phyloP scores from a whole-genome alignment of 2,329 filamentous ascomycete genomes.

The Apiospora pterosperma region DNA sequence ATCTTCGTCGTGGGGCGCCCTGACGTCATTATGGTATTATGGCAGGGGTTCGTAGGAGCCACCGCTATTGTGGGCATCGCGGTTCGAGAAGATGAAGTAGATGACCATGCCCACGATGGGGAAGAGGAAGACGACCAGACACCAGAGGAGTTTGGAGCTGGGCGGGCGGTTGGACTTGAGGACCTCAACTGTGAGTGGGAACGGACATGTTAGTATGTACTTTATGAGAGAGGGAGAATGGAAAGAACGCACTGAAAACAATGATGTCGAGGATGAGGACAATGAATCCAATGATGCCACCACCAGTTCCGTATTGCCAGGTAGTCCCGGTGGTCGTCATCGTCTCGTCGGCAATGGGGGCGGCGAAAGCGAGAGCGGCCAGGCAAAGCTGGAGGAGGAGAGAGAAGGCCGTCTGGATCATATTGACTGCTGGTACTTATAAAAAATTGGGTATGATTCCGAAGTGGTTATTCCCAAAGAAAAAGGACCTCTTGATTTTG shows the following conservation, averaged over 20 bases:
- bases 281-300: conserved; percentile 59
- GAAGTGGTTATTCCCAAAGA: background rate
- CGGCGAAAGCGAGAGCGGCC: conserved; percentile 46
- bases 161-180: conserved; percentile 59
- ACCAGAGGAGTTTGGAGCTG: conserved; percentile 59
- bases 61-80: conserved; percentile 48
- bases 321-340: conserved; percentile 36
- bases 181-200: conserved; percentile 53
- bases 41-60: conserved; percentile 52
- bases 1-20: background rate
- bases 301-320: conserved; percentile 59
- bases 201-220: conserved; percentile 5
- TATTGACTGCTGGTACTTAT: conserved; percentile 8
- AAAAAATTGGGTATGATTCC: too few species aligned
- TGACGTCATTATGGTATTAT: conserved; percentile 9
- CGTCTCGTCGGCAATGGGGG: conserved; percentile 37
- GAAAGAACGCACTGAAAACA: conserved; percentile 51
- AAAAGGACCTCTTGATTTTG: background rate
- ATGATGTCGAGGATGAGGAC: conserved; percentile 60
- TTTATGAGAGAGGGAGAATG: background rate
- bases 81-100: conserved; percentile 64
- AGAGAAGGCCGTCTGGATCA: conserved; percentile 32
- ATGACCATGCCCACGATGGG: conserved; percentile 58
- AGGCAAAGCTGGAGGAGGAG: conserved; percentile 52
- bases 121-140: conserved; percentile 61